Percentiles rank a stretch among this genome's conserved stretches.
These are phyloP conservation scores for Russula sp. DNA, from an alignment of 768 basidiomycete genomes.

Conservation along the genomic window DNA sequence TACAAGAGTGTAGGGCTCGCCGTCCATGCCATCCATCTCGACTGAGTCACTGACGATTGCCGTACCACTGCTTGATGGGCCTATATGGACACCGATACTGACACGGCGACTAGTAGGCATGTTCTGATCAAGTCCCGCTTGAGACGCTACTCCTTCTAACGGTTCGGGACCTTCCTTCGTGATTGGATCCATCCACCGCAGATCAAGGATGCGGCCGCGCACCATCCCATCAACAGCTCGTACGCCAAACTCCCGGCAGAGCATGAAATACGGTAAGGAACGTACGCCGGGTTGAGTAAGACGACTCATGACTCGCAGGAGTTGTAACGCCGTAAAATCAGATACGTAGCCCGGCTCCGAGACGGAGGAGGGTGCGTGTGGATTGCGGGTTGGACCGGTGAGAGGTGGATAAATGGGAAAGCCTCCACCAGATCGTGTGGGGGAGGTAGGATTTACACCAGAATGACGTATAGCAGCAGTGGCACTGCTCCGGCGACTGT, in stretches of 20 bases:
- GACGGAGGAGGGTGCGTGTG: constrained; percentile 22
- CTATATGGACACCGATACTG: constrained; percentile 19
- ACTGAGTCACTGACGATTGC: constrained; percentile 22
- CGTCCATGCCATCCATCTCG: constrained; percentile 32
- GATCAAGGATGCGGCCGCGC: constrained; percentile 62
- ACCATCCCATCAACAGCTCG: constrained; percentile 82
- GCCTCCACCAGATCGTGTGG: constrained; percentile 25
- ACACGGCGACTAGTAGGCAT: constrained; percentile 23
- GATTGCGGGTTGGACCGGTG: constrained; percentile 23
- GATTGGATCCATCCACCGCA: constrained; percentile 70
- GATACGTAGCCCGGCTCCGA: constrained; percentile 42
- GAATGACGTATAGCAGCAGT: constrained; percentile 22
- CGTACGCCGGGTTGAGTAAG: constrained; percentile 56
- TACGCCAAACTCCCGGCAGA: constrained; percentile 80
- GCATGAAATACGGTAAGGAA: constrained; percentile 69
- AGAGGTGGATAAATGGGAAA: constrained; percentile 35
- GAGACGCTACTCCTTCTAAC: constrained; percentile 17
- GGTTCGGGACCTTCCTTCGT: constrained; percentile 44
- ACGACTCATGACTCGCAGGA: constrained; percentile 76
- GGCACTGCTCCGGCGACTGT: constrained; percentile 25
- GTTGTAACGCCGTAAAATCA: constrained; percentile 72
- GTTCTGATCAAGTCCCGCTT: constrained; percentile 22
- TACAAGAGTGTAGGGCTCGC: constrained; percentile 32
- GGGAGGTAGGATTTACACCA: constrained; percentile 22
- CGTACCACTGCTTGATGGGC: constrained; percentile 22